Evolutionary conservation across 768 basidiomycete species (phyloP).

Genomic region (Lactifluus subvellereus): DNA sequence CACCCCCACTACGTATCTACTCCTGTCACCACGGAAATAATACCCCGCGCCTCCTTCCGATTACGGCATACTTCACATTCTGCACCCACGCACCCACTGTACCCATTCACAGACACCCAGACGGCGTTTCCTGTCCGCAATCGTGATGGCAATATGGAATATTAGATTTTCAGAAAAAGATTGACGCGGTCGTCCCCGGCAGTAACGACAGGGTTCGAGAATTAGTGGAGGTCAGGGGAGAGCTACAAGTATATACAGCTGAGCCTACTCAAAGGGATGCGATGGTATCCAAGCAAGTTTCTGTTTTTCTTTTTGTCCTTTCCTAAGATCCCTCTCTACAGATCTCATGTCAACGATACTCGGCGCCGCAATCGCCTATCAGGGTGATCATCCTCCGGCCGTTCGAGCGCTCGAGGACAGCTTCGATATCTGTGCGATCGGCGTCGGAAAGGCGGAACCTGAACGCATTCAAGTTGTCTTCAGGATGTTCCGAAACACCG

Average conservation of each 20-base stretch:
- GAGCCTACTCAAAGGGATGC: neutral
- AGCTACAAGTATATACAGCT: constrained; percentile 1
- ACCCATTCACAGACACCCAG: neutral
- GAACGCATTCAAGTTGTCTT: constrained; percentile 62
- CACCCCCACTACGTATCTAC: neutral
- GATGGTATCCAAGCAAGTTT: neutral
- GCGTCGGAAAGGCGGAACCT: constrained; percentile 48
- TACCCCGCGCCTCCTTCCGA: neutral
- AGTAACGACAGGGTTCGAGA: neutral
- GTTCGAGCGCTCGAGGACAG: constrained; percentile 55
- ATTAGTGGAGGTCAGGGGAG: neutral
- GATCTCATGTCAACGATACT: constrained; percentile 48
- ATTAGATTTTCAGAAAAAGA: neutral
- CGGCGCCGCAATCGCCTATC: constrained; percentile 80
- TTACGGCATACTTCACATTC: constrained; percentile 8
- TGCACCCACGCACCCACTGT: neutral
- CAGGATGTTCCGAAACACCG: constrained; percentile 66
- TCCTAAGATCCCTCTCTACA: neutral
- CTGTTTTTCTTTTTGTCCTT: neutral
- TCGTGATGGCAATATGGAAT: constrained; percentile 6
- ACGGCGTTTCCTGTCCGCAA: neutral
- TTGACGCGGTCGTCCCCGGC: neutral
- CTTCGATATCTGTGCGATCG: constrained; percentile 60
- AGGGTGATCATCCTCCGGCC: constrained; percentile 54
- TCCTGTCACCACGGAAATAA: neutral